A percentile compares a stretch with the other conserved stretches of the same genome.
Evolutionary conservation across 1,284 basidiomycete species (phyloP).

Genomic region (Ustilago crameri): DNA sequence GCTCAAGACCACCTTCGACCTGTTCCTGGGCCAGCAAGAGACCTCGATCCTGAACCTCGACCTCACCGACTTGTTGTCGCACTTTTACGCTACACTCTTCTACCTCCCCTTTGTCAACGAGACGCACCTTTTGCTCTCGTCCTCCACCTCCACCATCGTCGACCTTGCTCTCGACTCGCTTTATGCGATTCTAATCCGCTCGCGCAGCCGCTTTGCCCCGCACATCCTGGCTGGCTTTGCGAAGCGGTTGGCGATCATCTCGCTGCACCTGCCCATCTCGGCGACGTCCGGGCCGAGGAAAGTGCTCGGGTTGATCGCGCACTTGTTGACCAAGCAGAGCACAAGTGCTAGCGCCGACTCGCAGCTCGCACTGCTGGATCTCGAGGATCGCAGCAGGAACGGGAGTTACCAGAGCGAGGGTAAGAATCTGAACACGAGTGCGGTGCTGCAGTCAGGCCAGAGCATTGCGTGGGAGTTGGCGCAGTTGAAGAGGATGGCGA

Average conservation of each 20-base stretch:
- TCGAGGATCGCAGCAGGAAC: conserved; percentile 30
- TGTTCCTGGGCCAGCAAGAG: conserved; percentile 97
- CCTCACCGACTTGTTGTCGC: conserved; percentile 85
- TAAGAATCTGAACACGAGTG: conserved; percentile 12
- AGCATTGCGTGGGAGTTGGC: conserved; percentile 32
- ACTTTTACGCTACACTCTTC: conserved; percentile 75
- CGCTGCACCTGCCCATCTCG: conserved; percentile 13
- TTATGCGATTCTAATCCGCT: conserved; percentile 79
- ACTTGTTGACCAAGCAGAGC: conserved; percentile 23
- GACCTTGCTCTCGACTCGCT: conserved; percentile 42
- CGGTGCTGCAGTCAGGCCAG: conserved; percentile 25
- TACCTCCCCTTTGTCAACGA: conserved; percentile 70
- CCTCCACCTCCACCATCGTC: conserved; percentile 4
- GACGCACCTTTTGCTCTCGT: conserved; percentile 69
- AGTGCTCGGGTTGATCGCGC: conserved; percentile 12
- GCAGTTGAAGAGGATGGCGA: not conserved
- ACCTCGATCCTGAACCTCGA: conserved; percentile 85
- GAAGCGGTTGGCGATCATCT: conserved; percentile 76
- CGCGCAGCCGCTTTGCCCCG: conserved; percentile 79
- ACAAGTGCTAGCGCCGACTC: conserved; percentile 7
- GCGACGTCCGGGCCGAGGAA: conserved; percentile 8
- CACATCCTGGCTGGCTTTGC: conserved; percentile 76
- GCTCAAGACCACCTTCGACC: conserved; percentile 93
- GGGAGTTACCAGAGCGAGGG: conserved; percentile 20
- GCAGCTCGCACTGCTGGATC: conserved; percentile 32